Conservation (phyloP, 2,329 filamentous ascomycete species). For the Scedosporium aurantiacum region DNA sequence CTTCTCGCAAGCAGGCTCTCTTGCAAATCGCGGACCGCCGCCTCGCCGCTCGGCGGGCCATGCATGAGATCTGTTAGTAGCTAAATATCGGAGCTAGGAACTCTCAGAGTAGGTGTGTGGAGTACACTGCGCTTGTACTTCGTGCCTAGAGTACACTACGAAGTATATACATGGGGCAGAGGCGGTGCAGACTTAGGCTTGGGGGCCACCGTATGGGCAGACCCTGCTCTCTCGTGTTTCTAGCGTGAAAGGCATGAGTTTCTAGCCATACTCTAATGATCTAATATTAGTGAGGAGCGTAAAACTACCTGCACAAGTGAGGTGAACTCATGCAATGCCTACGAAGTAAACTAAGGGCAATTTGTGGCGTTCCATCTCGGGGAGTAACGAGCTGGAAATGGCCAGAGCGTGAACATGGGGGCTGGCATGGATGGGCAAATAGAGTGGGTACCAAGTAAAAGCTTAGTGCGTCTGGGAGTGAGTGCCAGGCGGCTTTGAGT, state of each 20-base stretch:
- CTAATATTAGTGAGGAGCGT: background rate
- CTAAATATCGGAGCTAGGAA: too few relatives aligned
- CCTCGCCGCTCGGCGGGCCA: too few relatives aligned
- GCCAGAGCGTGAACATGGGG: slow-evolving; percentile 1
- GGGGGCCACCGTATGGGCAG: too few relatives aligned
- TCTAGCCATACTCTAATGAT: background rate
- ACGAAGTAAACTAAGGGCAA: background rate
- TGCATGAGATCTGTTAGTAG: too few relatives aligned
- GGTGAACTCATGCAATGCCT: background rate
- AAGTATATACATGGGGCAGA: too few relatives aligned
- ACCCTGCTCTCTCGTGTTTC: background rate
- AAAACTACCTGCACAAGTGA: background rate
- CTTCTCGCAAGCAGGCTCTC: too few relatives aligned
- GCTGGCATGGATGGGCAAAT: background rate
- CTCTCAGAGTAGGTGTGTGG: too few relatives aligned
- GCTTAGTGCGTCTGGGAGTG: background rate
- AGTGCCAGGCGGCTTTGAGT: too few relatives aligned
- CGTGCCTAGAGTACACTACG: too few relatives aligned
- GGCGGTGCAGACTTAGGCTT: too few relatives aligned
- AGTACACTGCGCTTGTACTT: too few relatives aligned
- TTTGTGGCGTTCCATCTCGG: background rate
- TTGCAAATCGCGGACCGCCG: too few relatives aligned
- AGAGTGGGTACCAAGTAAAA: background rate
- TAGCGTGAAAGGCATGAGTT: background rate
- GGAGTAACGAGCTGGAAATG: background rate